Base-by-base conservation (phyloP, 1,284 basidiomycete species). In the Rhizoctonia solani region DNA sequence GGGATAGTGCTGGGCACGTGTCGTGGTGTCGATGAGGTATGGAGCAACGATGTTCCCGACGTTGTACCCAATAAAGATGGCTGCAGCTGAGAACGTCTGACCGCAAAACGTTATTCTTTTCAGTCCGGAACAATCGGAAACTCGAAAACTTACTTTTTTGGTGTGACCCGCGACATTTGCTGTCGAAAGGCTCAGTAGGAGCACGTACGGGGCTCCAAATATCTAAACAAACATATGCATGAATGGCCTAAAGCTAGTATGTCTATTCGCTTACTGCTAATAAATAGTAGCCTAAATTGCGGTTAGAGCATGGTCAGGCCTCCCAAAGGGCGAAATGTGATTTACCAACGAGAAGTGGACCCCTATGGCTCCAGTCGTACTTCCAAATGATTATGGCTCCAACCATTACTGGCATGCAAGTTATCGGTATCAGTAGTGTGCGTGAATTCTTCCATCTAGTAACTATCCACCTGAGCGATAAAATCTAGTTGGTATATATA, bases 201-300 rank as follows among this genome's bases (percentile, higher is more conserved):
- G 73, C 25, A 81, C 81, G 65, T 79, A 81, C 4, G 81, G 80
- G 1, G 81, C 79, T 1, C 81, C 81, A 68, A 82, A 82, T 19
- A 76, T 75, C n/a, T 76, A 73, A 13, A 30, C 25, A 13, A 6
- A 16, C 74, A 69, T n/a, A 11, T 39, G 16, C 34, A 49, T 25
- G 46, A 25, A 42, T 6, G n/a, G n/a, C 4, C 32, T 14, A 4
- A 70, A 67, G n/a, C 69, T 46, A 50, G 69, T 25, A 16, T 44
- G 13, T 19, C 1, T 46, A 21, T 27, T 27, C 3, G 4, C 53
- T 23, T 58, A 68, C 67, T 16, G 52, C 53, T 41, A 54, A 68
- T 50, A 80, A 74, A 68, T 79, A 81, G 72, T 79, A 81, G 0
- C 82, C 63, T 66, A 53, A 4, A 44, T n/a, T n/a, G 2, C 21